Conservation (phyloP, 345 rosid species). For the Orychophragmus violaceus region DNA sequence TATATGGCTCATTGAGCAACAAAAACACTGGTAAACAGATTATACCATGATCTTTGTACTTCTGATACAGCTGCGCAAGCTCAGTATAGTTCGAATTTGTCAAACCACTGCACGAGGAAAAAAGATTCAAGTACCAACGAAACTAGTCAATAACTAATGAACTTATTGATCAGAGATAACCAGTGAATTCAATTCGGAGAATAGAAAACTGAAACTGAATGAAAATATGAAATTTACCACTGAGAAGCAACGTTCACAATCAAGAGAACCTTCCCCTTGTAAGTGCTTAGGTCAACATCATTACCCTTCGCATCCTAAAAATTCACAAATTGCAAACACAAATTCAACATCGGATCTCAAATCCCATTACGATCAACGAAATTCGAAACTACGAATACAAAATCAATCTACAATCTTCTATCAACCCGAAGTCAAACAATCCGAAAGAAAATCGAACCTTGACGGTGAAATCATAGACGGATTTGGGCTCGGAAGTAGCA, state of each 20-base stretch:
- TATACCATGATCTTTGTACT: slow-evolving; percentile 77
- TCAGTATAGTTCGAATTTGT: slow-evolving; percentile 89
- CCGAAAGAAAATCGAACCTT: slow-evolving; percentile 40
- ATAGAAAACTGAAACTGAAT: background rate
- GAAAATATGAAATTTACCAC: slow-evolving; percentile 39
- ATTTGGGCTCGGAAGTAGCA: slow-evolving; percentile 39
- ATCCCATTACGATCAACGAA: background rate
- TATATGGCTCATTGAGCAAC: background rate
- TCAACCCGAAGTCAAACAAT: background rate
- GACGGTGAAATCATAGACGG: slow-evolving; percentile 73
- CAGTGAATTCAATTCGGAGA: background rate
- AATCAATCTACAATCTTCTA: background rate
- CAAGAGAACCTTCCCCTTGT: slow-evolving; percentile 75
- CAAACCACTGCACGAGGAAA: slow-evolving; percentile 58
- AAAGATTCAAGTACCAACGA: slow-evolving; percentile 2
- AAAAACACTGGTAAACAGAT: background rate
- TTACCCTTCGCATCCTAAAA: slow-evolving; percentile 72
- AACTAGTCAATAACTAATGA: background rate
- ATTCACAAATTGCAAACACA: background rate
- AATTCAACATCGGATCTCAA: no score
- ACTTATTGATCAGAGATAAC: background rate
- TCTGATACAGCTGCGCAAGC: slow-evolving; percentile 68
- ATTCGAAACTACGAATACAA: background rate
- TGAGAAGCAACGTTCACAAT: slow-evolving; percentile 93
- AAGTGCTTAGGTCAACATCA: slow-evolving; percentile 62